Percentiles rank a stretch among this genome's conserved stretches.
Conservation (phyloP, 164 flowering plant genomes). For the Nymphaea thermarum region DNA sequence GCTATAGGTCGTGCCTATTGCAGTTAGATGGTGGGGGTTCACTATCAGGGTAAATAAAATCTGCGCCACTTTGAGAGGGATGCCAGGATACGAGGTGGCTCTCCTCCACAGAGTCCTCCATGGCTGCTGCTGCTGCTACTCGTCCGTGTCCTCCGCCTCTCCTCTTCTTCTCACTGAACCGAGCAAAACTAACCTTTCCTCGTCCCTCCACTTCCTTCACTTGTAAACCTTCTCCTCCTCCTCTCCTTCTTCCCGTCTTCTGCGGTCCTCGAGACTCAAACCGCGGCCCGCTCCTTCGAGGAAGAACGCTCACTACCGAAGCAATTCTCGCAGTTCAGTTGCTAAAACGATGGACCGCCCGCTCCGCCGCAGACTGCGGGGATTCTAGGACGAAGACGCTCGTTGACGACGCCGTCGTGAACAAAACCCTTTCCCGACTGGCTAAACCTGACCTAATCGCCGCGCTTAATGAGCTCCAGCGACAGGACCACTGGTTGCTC, state of each 20-base stretch:
- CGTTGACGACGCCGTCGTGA: conserved; percentile 11
- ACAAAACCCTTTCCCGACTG: conserved; percentile 46
- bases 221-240: background rate
- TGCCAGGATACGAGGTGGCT: too few relatives aligned
- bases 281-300: conserved; percentile 67
- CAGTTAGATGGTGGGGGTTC: too few relatives aligned
- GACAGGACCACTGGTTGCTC: conserved; percentile 55
- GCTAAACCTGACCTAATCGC: conserved; percentile 75
- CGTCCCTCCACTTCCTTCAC: background rate
- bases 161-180: background rate
- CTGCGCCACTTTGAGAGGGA: too few relatives aligned
- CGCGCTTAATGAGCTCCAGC: conserved; percentile 65
- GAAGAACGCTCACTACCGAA: conserved; percentile 64
- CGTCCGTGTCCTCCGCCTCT: background rate
- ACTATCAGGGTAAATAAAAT: too few relatives aligned
- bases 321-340: conserved; percentile 81
- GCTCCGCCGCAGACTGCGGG: background rate
- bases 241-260: background rate
- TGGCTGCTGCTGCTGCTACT: background rate
- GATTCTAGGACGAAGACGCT: conserved; percentile 7
- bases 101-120: too few relatives aligned
- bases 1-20: too few relatives aligned
- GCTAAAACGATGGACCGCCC: conserved; percentile 47
- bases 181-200: background rate
- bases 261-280: conserved; percentile 56